Base-by-base conservation (phyloP, 768 basidiomycete species). In the Tremella yokohamensis region DNA sequence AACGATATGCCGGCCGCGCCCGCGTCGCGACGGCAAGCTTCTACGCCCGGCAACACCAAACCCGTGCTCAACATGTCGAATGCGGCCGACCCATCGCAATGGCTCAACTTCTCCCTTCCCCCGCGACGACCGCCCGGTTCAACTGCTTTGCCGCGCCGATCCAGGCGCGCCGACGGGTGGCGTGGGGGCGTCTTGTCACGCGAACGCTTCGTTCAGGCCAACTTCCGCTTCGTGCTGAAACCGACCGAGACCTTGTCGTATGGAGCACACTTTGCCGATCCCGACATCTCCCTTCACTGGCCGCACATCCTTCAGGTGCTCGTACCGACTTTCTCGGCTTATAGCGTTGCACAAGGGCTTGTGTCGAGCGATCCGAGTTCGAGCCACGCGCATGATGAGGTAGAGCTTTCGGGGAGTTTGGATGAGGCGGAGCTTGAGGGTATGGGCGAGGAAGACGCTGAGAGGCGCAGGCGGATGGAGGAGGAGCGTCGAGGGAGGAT, bases 231-330 rank as follows among this genome's bases (percentile, higher is more conserved):
- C 76, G 84, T 98, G 40, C 87, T 97, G 86, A 89, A 90, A 68
- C 94, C 94, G 1, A 72, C 64, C 13, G 67, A 69, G 63, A 84
- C 81, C 40, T 88, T 89, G n/a, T 82, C 85, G 64, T 93, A 96
- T 73, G 90, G 92, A 16, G 93, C 75, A 6, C 92, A 96, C 76
- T 93, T 97, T 73, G 91, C 90, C 40, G 93, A 97, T 76, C 91
- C 96, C 34, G 96, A 99, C 77, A 93, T 98, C 88, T 88, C 87
- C 79, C 89, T 94, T 76, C 89, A 92, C 80, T 96, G 92, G 91
- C 84, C 88, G 16, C 90, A 97, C 77, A 88, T 99, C 67, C 80
- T 96, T 8, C 96, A 99, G 78, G 85, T 99, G 61, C 85, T 98
- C 70, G 85, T 98, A 66, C 89, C 92, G 54, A 88, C 88, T 59